Base-by-base conservation (phyloP, 768 basidiomycete genomes). In the Mycena rosella region DNA sequence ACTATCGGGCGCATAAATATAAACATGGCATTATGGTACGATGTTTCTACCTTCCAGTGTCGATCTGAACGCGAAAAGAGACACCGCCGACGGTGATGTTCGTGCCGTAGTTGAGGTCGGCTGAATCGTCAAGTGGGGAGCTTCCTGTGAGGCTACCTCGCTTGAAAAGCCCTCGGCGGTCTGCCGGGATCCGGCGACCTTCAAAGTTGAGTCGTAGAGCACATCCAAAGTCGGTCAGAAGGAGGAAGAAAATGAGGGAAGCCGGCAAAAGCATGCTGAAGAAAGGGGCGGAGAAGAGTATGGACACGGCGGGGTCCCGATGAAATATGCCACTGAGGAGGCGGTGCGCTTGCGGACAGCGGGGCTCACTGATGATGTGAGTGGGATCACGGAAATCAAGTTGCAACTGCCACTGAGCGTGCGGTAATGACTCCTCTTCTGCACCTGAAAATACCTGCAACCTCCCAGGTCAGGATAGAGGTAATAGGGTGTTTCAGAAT, bases 51-150 rank as follows among this genome's bases (percentile, higher is more conserved):
- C 92, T 94, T 78, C 93, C 93, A 10, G 92, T 93, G 75, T 94
- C 93, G 59, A 94, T 77, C 72, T 92, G 80, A 57, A 94, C 90
- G 24, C 84, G 82, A 68, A 91, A 79, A 6, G 79, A 73, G 26
- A 78, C 78, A 20, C 90, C 90, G 20, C 87, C 90, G 47, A 94
- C 78, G 18, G 90, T 91, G 68, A 94, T 84, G 73, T 92, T 93
- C 44, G 86, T 82, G 55, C 90, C 87, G 74, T 94, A 94, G 73
- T 92, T 88, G 0, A 88, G 83, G 80, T 94, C 93, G 70, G 87
- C 88, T 0, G 86, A 89, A 78, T 94, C 91, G 27, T 79, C 79
- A 27, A 93, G 79, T 18, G 87, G 81, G 5, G 89, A 70, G 36
- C 80, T 76, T 38, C 75, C 73, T 13, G 73, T 34, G 73, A 62